A percentile compares a stretch with the other conserved stretches of the same genome.
phyloP scores from a whole-genome alignment of 2,329 filamentous ascomycete species.

The Fusarium stilboides region DNA sequence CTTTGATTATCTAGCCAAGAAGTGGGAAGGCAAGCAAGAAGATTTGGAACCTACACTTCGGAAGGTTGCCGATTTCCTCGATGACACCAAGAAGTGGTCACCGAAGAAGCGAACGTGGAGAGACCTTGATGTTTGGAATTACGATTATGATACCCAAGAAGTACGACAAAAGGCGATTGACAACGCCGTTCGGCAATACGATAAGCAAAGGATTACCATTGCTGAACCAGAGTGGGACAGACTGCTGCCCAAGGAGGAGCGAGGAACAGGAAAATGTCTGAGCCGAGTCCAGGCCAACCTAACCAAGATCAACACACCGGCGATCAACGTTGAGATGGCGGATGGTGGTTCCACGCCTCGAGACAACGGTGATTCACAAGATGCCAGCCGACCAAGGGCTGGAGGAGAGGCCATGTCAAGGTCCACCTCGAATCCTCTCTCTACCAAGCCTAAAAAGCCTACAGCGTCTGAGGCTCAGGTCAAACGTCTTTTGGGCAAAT shows the following conservation, averaged over 20 bases:
- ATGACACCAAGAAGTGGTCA: conserved; percentile 66
- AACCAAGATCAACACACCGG: conserved; percentile 66
- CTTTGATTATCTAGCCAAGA: conserved; percentile 64
- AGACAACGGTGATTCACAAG: conserved; percentile 55
- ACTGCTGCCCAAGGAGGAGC: conserved; percentile 70
- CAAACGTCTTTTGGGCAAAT: conserved; percentile 65
- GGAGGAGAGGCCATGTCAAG: conserved; percentile 63
- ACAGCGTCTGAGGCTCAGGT: conserved; percentile 68
- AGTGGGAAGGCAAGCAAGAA: conserved; percentile 66
- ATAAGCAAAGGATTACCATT: conserved; percentile 70
- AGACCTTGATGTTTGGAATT: conserved; percentile 76
- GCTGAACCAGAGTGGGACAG: conserved; percentile 74
- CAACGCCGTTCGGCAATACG: conserved; percentile 72
- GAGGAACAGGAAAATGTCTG: conserved; percentile 71
- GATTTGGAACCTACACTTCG: conserved; percentile 69
- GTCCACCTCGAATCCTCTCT: conserved; percentile 66
- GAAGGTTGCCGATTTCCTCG: conserved; percentile 71
- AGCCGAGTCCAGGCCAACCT: conserved; percentile 74
- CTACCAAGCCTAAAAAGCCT: conserved; percentile 70
- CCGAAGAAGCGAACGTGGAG: conserved; percentile 73
- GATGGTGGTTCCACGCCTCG: conserved; percentile 63
- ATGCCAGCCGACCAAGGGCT: conserved; percentile 51
- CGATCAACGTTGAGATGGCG: conserved; percentile 65
- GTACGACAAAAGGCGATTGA: conserved; percentile 74
- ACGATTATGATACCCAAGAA: conserved; percentile 68